Evolutionary conservation across 2,329 filamentous ascomycete genomes (phyloP).

Genomic region (Emergomyces africanus): DNA sequence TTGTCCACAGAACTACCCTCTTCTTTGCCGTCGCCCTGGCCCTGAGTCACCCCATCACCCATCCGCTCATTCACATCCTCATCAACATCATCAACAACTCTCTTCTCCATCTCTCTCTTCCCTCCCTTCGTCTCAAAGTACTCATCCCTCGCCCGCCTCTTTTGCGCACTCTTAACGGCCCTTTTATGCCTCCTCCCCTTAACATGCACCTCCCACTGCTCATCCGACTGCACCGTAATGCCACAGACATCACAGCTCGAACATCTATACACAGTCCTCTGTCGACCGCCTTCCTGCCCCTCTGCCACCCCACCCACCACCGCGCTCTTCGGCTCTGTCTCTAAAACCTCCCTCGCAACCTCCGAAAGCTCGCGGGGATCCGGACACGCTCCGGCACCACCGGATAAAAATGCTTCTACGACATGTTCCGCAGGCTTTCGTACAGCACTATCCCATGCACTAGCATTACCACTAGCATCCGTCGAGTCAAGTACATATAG

Average conservation of each 20-base stretch:
- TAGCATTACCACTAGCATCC: constrained; percentile 34
- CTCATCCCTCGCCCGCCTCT: constrained; percentile 19
- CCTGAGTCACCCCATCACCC: neutral
- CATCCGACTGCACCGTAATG: constrained; percentile 34
- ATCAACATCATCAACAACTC: neutral
- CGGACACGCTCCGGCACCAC: constrained; percentile 38
- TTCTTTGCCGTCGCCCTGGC: neutral
- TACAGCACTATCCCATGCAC: constrained; percentile 51
- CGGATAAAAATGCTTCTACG: constrained; percentile 49
- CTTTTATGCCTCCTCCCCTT: constrained; percentile 47
- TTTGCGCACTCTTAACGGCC: constrained; percentile 26
- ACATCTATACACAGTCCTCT: constrained; percentile 17
- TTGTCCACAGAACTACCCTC: neutral
- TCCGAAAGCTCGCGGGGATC: constrained; percentile 45
- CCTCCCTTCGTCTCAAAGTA: constrained; percentile 16
- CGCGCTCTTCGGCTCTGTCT: constrained; percentile 38
- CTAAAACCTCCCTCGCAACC: constrained; percentile 44
- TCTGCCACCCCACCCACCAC: neutral
- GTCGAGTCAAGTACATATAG: constrained; percentile 77
- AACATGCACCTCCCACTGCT: constrained; percentile 41
- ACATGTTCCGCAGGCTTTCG: constrained; percentile 51
- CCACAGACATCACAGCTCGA: constrained; percentile 56
- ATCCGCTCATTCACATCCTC: neutral
- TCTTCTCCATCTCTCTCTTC: neutral
- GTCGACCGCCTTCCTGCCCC: neutral